Evolutionary conservation across 2,329 filamentous ascomycete genomes (phyloP).

Genomic region (Penicillium hordei): DNA sequence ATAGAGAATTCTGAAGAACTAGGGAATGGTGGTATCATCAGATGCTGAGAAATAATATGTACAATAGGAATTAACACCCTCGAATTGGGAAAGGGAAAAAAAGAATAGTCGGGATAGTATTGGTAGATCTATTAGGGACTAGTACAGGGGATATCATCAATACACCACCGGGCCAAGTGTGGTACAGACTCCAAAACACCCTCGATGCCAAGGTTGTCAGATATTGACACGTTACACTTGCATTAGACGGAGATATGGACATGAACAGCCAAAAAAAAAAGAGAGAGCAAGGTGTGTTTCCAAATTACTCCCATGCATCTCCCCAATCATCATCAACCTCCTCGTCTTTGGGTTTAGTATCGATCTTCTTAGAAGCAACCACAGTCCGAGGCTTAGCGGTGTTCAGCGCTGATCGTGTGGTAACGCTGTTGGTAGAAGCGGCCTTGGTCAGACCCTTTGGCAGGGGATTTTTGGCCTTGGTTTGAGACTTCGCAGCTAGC

Average conservation of each 20-base stretch:
- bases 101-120: not conserved
- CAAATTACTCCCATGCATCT: conserved; percentile 48
- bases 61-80: not conserved
- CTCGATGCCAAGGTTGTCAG: not conserved
- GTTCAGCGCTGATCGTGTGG: conserved; percentile 42
- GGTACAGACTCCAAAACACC: not conserved
- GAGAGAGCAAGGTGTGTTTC: not conserved
- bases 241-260: not conserved
- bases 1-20: not conserved
- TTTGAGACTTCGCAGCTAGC: conserved; percentile 79
- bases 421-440: conserved; percentile 33
- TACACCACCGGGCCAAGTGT: not conserved
- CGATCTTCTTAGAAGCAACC: conserved; percentile 63
- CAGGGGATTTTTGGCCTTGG: conserved; percentile 69
- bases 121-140: not conserved
- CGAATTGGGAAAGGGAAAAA: not conserved
- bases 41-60: not conserved
- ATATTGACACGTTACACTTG: conserved; percentile 1
- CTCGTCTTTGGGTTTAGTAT: conserved; percentile 59
- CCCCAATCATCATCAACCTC: conserved; percentile 50
- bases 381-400: conserved; percentile 50
- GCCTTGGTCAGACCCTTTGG: conserved; percentile 80
- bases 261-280: not conserved
- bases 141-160: not conserved
- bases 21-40: not conserved